Percentiles rank a stretch among this genome's conserved stretches.
Conservation (phyloP, 1,284 basidiomycete genomes). For the Phellinidium pouzarii region DNA sequence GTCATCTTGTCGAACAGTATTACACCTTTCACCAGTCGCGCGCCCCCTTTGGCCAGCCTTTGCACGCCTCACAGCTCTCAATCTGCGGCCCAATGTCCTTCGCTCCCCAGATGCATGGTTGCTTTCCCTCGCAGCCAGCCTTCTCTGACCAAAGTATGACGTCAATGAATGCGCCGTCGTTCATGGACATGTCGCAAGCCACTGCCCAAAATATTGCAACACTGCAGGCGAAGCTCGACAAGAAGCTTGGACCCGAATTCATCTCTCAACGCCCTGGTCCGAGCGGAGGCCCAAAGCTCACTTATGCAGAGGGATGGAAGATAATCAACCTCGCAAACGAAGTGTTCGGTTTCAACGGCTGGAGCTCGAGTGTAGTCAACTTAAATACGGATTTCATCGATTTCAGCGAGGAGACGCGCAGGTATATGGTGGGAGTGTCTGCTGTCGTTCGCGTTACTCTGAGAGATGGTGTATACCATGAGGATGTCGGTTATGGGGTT, state of each 20-base stretch:
- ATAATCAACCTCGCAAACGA: constrained; percentile 96
- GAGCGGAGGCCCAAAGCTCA: constrained; percentile 79
- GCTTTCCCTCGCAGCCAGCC: constrained; percentile 18
- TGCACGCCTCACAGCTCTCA: constrained; percentile 27
- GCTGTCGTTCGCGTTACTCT: constrained; percentile 85
- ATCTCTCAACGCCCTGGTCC: constrained; percentile 87
- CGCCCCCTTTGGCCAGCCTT: constrained; percentile 30
- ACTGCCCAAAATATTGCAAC: constrained; percentile 60
- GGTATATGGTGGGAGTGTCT: constrained; percentile 75
- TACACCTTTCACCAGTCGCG: constrained; percentile 27
- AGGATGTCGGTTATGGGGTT: constrained; percentile 89
- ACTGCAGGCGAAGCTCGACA: constrained; percentile 78
- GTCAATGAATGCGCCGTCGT: constrained; percentile 26
- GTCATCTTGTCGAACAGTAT: constrained; percentile 41
- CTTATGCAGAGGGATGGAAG: constrained; percentile 97
- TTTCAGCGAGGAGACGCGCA: constrained; percentile 55
- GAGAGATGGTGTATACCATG: constrained; percentile 84
- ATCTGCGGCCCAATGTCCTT: constrained; percentile 52
- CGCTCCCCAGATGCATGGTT: constrained; percentile 51
- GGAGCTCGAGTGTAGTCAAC: constrained; percentile 82
- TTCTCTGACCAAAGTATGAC: constrained; percentile 14
- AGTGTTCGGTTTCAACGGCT: constrained; percentile 97
- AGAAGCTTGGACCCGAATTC: constrained; percentile 90
- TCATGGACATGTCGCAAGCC: constrained; percentile 44
- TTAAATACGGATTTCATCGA: constrained; percentile 76